Evolutionary conservation across 106 monocot species (phyloP).

Genomic region (Apostasia shenzhenica): DNA sequence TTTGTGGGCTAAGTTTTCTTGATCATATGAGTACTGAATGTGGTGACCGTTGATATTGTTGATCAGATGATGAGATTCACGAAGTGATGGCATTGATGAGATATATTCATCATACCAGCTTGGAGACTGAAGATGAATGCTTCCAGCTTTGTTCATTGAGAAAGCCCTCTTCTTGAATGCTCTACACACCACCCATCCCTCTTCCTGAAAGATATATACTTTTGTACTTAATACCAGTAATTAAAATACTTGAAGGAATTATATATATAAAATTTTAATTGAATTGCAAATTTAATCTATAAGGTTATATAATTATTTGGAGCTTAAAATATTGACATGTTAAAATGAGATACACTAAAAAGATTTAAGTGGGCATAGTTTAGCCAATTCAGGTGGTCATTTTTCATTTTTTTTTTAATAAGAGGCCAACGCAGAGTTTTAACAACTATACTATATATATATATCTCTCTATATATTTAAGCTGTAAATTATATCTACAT

Average conservation of each 20-base stretch:
- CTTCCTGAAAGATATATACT: constrained; percentile 35
- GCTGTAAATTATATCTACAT: too few species aligned
- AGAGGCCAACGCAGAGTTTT: too few species aligned
- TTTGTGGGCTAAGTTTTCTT: constrained; percentile 17
- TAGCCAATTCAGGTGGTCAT: too few species aligned
- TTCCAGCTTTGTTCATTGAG: constrained; percentile 14
- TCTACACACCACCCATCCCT: constrained; percentile 84
- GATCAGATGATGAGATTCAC: constrained; percentile 8
- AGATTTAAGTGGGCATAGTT: not conserved
- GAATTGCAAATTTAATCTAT: too few species aligned
- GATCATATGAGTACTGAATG: not conserved
- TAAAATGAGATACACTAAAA: not conserved
- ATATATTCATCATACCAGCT: constrained; percentile 58
- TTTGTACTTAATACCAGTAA: not conserved
- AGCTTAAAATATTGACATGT: not conserved
- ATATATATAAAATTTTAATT: not conserved
- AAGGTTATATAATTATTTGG: too few species aligned
- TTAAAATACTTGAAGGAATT: not conserved
- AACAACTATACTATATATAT: too few species aligned
- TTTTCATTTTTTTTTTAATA: too few species aligned
- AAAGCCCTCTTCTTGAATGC: constrained; percentile 68
- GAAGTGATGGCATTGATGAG: constrained; percentile 26
- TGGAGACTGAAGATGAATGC: constrained; percentile 17
- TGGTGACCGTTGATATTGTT: not conserved
- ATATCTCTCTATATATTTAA: too few species aligned